These are phyloP conservation scores for Ceratocystis colombiana DNA, from an alignment of 2,329 filamentous ascomycete species.

Conservation along the genomic window DNA sequence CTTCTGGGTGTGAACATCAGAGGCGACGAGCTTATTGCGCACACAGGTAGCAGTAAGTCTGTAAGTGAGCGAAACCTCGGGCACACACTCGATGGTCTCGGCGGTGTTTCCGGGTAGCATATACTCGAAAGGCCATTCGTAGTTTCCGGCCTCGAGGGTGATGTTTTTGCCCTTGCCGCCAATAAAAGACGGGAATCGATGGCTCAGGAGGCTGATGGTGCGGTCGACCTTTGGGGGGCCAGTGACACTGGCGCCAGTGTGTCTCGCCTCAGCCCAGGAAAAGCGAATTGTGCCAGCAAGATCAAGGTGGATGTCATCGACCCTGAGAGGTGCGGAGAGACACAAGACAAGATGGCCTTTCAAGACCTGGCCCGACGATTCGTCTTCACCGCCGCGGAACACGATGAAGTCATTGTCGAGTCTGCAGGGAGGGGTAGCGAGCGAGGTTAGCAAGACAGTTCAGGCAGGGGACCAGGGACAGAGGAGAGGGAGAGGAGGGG, in stretches of 20 bases:
- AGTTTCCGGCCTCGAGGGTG: slow-evolving; percentile 61
- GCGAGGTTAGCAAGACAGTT: slow-evolving; percentile 6
- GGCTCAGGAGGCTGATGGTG: slow-evolving; percentile 51
- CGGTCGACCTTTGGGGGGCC: slow-evolving; percentile 47
- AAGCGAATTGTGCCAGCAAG: slow-evolving; percentile 60
- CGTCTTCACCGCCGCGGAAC: slow-evolving; percentile 63
- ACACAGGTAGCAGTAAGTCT: slow-evolving; percentile 82
- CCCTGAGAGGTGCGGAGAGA: slow-evolving; percentile 55
- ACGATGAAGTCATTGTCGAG: slow-evolving; percentile 71
- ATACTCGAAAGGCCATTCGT: slow-evolving; percentile 72
- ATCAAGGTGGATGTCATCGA: slow-evolving; percentile 63
- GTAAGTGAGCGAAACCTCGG: slow-evolving; percentile 80
- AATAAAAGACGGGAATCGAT: slow-evolving; percentile 60
- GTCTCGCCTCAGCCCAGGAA: slow-evolving; percentile 23
- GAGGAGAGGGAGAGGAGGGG: slow-evolving; percentile 7
- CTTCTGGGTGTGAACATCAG: slow-evolving; percentile 73
- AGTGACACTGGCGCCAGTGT: slow-evolving; percentile 20
- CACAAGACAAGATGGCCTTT: slow-evolving; percentile 67
- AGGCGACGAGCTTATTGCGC: slow-evolving; percentile 67
- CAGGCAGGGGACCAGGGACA: neutral
- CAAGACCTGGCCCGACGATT: slow-evolving; percentile 64
- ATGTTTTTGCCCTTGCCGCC: slow-evolving; percentile 46
- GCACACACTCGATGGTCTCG: slow-evolving; percentile 84
- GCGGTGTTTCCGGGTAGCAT: slow-evolving; percentile 61
- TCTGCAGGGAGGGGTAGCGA: slow-evolving; percentile 36